Percentiles rank a stretch among this genome's conserved stretches.
phyloP scores from a whole-genome alignment of 192 early-diverging fungal genomes.

The Coemansia asiatica region DNA sequence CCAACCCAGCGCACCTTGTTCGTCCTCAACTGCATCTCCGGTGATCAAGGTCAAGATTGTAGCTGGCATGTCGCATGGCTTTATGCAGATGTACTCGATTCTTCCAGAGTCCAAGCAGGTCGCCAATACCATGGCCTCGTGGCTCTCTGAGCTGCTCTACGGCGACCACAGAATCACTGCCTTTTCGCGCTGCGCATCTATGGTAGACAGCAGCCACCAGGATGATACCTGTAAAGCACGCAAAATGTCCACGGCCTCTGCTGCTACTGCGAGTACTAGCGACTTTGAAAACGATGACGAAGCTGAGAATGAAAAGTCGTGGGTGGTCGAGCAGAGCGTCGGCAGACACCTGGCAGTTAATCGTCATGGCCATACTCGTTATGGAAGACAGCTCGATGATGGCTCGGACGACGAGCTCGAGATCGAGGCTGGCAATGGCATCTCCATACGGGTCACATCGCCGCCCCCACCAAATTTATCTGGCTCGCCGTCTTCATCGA shows the following conservation, averaged over 20 bases:
- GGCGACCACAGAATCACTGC: constrained; percentile 19
- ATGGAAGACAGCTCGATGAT: background rate
- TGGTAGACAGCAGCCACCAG: constrained; percentile 8
- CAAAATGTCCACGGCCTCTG: background rate
- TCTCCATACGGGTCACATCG: constrained; percentile 3
- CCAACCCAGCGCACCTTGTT: background rate
- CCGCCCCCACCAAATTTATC: constrained; percentile 5
- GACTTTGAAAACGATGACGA: constrained; percentile 2
- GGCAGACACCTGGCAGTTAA: background rate
- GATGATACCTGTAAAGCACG: background rate
- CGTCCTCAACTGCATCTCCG: background rate
- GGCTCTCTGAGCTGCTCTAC: constrained; percentile 40
- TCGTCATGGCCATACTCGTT: background rate
- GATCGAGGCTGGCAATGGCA: constrained; percentile 3
- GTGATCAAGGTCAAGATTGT: constrained; percentile 51
- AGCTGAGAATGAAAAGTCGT: background rate
- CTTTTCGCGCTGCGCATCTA: constrained; percentile 30
- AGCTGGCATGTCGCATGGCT: constrained; percentile 54
- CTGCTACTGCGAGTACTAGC: too few relatives aligned
- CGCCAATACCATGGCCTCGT: constrained; percentile 30
- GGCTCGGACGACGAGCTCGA: background rate
- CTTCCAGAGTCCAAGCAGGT: constrained; percentile 46
- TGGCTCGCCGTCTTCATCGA: background rate
- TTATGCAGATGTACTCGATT: constrained; percentile 54
- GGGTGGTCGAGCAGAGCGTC: background rate